Evolutionary conservation across 345 rosid genomes (phyloP).

Genomic region (Syzygium aqueum): DNA sequence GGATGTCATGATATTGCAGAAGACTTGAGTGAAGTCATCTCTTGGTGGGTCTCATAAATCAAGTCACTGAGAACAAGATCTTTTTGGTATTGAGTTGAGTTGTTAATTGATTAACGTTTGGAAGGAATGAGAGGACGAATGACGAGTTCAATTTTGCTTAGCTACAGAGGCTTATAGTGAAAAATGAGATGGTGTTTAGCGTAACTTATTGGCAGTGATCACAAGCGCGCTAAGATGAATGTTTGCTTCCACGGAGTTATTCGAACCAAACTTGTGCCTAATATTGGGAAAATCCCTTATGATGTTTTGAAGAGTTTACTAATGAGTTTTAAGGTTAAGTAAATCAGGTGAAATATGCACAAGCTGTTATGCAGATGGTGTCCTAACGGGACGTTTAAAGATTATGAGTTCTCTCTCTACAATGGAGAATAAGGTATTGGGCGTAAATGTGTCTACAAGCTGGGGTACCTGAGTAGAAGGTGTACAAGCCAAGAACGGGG

Average conservation of each 20-base stretch:
- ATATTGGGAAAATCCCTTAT: too few species aligned
- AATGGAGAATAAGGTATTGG: not conserved
- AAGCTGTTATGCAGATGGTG: not conserved
- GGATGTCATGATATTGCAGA: not conserved
- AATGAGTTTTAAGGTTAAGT: too few species aligned
- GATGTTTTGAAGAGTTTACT: too few species aligned
- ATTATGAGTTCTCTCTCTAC: not conserved
- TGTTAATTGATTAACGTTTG: not conserved
- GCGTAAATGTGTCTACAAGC: not conserved
- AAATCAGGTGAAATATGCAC: accelerated
- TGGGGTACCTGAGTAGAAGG: not conserved
- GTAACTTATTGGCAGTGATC: not conserved
- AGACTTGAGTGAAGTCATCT: not conserved
- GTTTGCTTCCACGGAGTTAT: not conserved
- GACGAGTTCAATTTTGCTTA: not conserved
- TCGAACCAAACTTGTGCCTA: not conserved
- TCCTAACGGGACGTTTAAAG: not conserved
- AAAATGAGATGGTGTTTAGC: not conserved
- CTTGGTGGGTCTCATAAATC: not conserved
- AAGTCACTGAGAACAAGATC: not conserved
- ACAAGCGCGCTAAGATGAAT: not conserved
- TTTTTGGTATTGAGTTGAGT: not conserved
- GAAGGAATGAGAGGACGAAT: not conserved
- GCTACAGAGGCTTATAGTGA: not conserved
- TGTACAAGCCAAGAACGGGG: not conserved